These are phyloP conservation scores for Alternaria brassicae DNA, from an alignment of 2,329 filamentous ascomycete species.

Conservation along the genomic window DNA sequence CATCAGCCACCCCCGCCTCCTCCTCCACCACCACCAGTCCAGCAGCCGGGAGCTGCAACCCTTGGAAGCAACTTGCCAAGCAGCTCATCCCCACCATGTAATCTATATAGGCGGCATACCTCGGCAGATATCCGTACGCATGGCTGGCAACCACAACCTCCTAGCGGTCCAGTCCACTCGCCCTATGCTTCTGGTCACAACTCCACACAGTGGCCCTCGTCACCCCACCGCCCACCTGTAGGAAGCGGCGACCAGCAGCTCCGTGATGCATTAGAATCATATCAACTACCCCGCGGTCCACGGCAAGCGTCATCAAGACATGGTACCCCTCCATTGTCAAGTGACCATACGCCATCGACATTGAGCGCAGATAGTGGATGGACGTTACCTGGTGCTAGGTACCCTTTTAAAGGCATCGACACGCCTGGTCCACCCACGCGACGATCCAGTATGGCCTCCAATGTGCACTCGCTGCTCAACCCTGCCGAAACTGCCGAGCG, in stretches of 20 bases:
- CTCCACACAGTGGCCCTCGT: conserved; percentile 71
- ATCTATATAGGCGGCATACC: conserved; percentile 83
- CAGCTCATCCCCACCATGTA: conserved; percentile 65
- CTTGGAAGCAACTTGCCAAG: conserved; percentile 44
- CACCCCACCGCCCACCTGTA: conserved; percentile 60
- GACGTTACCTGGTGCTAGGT: conserved; percentile 60
- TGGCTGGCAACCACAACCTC: conserved; percentile 67
- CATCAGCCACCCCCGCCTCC: conserved; percentile 66
- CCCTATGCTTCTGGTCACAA: conserved; percentile 71
- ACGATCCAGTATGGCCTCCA: conserved; percentile 74
- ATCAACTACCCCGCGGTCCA: conserved; percentile 66
- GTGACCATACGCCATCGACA: conserved; percentile 58
- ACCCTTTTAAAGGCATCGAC: conserved; percentile 58
- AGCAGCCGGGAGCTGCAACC: conserved; percentile 66
- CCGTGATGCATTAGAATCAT: conserved; percentile 72
- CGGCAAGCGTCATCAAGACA: conserved; percentile 60
- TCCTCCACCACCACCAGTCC: conserved; percentile 62
- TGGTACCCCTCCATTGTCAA: conserved; percentile 60
- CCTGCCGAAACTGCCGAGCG: conserved; percentile 72
- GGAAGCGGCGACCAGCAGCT: conserved; percentile 71
- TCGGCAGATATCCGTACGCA: conserved; percentile 87
- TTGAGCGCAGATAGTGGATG: conserved; percentile 63
- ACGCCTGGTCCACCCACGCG: conserved; percentile 68
- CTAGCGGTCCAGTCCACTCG: conserved; percentile 61
- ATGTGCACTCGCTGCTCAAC: conserved; percentile 71